Conservation (phyloP, 106 monocot species). For the Hemerocallis citrina region DNA sequence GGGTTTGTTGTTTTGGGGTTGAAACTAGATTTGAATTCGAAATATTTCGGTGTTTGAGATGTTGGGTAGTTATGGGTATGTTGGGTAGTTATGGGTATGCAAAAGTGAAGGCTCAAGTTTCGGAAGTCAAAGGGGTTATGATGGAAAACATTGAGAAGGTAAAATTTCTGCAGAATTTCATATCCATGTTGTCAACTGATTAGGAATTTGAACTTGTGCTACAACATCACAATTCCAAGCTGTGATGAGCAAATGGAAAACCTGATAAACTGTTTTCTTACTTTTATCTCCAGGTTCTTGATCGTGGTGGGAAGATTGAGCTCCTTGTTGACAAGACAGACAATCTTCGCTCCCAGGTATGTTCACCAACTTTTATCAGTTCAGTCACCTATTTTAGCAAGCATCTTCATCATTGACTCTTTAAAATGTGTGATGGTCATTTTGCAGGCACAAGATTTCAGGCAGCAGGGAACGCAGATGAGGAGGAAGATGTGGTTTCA, state of each 20-base stretch:
- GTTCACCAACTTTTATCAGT: background rate
- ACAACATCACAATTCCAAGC: no score
- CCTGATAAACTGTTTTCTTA: no score
- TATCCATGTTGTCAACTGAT: background rate
- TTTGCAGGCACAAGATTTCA: conserved; percentile 15
- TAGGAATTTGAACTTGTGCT: background rate
- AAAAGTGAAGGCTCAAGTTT: conserved; percentile 25
- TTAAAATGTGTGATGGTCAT: background rate
- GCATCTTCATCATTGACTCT: background rate
- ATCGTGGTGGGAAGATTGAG: conserved; percentile 20
- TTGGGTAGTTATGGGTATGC: no score
- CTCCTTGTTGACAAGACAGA: conserved; percentile 21
- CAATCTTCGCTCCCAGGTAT: conserved; percentile 12
- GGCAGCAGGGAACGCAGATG: conserved; percentile 13
- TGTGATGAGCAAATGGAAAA: no score
- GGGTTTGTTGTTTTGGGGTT: no score
- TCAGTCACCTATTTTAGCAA: no score
- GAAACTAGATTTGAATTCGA: no score
- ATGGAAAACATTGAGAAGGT: conserved; percentile 21
- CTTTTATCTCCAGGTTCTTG: conserved; percentile 14
- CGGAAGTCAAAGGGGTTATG: conserved; percentile 23
- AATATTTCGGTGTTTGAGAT: no score
- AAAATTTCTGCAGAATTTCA: background rate
- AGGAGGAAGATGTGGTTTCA: conserved; percentile 22
- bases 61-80: no score